A percentile compares a stretch with the other conserved stretches of the same genome.
These are phyloP conservation scores for Cryphonectria japonica DNA, from an alignment of 2,329 filamentous ascomycete genomes.

Conservation along the genomic window DNA sequence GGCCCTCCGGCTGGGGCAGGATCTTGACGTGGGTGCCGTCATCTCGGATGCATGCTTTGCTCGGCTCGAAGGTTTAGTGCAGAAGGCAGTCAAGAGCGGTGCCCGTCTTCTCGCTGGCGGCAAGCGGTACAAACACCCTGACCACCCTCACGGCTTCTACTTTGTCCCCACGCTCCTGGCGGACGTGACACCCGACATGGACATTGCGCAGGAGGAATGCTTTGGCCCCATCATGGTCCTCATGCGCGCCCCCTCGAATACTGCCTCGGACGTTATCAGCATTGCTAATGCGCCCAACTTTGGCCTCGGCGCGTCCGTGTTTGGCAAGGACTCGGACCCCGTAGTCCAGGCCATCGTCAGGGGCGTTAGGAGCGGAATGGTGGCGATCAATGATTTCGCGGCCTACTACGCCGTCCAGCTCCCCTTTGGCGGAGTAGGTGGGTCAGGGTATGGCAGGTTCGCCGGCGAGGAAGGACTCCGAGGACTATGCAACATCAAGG, in stretches of 20 bases:
- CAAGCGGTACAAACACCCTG: constrained; percentile 69
- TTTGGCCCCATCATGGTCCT: constrained; percentile 91
- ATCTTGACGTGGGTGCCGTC: constrained; percentile 85
- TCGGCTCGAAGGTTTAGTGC: constrained; percentile 75
- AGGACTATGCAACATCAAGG: constrained; percentile 84
- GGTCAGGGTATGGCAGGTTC: constrained; percentile 91
- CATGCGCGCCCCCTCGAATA: constrained; percentile 71
- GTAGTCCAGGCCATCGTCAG: constrained; percentile 67
- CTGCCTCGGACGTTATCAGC: constrained; percentile 65
- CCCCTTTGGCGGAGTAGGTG: constrained; percentile 89
- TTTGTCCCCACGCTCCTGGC: constrained; percentile 88
- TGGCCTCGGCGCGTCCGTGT: constrained; percentile 87
- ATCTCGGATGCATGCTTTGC: constrained; percentile 79
- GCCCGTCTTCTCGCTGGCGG: constrained; percentile 84
- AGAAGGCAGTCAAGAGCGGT: constrained; percentile 76
- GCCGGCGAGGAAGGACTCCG: constrained; percentile 87
- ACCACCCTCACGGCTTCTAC: constrained; percentile 81
- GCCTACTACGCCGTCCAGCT: constrained; percentile 92
- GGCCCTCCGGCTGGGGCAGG: constrained; percentile 74
- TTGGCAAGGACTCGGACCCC: constrained; percentile 67
- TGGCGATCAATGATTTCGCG: constrained; percentile 94
- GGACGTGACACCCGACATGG: constrained; percentile 86
- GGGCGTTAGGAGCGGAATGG: constrained; percentile 82
- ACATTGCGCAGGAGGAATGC: constrained; percentile 85
- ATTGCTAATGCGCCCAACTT: constrained; percentile 86